Base-by-base conservation (phyloP, 768 basidiomycete genomes). In the Pholiota conissans region DNA sequence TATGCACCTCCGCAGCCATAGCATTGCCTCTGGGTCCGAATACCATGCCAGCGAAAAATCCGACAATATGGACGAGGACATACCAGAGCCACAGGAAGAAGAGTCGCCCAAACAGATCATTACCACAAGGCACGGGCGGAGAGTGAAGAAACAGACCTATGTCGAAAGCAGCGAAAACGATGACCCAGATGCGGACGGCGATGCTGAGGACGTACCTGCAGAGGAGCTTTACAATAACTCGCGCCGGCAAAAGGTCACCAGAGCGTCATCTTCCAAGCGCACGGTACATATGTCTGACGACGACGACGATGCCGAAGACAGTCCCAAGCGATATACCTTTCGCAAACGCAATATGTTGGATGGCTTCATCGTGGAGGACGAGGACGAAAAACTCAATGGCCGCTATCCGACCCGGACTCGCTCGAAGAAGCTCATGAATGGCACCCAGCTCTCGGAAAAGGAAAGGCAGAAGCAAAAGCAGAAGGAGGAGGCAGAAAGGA, bases 1-100 rank as follows among this genome's bases (percentile, higher is more conserved):
- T 46, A 65, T 65, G 61, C 57, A 66, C 22, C 69, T 72, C 46
- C 74, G 79, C 0, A 67, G 63, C 29, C 72, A 74, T 35, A 74
- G 75, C 13, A 68, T 67, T 22, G 68, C 72, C 39, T 81, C 79
- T 48, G 80, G 79, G 18, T 82, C 80, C 3, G 79, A 81, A 64
- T 83, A 82, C 64, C 73, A 77, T 55, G 76, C 72, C 55, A 79
- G 79, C 54, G 80, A 80, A 49, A 76, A 76, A 61, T 79, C 77
- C 3, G 69, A 74, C 53, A 70, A 74, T 42, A 64, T 65, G 52
- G 70, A 68, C 45, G 69, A 67, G 8, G 60, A 62, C n/a, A 65
- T 65, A 14, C 61, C 67, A 24, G 65, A 64, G 16, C 60, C 55
- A 10, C 69, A 70, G 20, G 71, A 72, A 10, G 73, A 78, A 10